These are phyloP conservation scores for Aspergillus floridensis DNA, from an alignment of 2,329 filamentous ascomycete species.

Conservation along the genomic window DNA sequence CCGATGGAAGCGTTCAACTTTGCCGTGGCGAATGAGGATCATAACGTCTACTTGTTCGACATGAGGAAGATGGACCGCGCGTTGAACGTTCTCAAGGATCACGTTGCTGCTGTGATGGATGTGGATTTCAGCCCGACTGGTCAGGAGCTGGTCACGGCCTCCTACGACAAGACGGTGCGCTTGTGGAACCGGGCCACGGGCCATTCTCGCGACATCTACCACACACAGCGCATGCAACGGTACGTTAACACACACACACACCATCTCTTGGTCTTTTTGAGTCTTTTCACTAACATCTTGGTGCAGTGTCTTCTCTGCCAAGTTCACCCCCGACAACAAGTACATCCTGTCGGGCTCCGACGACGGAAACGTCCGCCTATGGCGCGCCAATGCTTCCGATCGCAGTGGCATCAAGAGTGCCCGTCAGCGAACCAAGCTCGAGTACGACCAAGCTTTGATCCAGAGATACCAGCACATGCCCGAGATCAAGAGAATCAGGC, in stretches of 20 bases:
- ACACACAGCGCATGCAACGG: constrained; percentile 94
- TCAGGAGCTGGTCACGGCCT: constrained; percentile 86
- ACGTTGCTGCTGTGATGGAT: constrained; percentile 91
- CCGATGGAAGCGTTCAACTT: constrained; percentile 97
- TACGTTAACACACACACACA: constrained; percentile 23
- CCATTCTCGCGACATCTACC: constrained; percentile 88
- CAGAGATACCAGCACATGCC: constrained; percentile 92
- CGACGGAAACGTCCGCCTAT: constrained; percentile 86
- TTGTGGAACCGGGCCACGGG: constrained; percentile 79
- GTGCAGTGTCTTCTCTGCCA: constrained; percentile 71
- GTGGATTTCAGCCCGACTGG: constrained; percentile 94
- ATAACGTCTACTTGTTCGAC: constrained; percentile 90
- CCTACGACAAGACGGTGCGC: constrained; percentile 82
- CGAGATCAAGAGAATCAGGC: constrained; percentile 83
- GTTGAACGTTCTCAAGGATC: constrained; percentile 84
- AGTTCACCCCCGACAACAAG: constrained; percentile 83
- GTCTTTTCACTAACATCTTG: constrained; percentile 13
- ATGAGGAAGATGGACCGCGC: constrained; percentile 87
- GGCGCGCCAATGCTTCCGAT: constrained; percentile 81
- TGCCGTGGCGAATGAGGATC: constrained; percentile 89
- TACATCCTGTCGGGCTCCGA: constrained; percentile 90
- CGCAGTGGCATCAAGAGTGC: constrained; percentile 82
- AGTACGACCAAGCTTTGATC: constrained; percentile 85
- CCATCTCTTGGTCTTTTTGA: not conserved
- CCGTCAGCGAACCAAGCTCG: constrained; percentile 78